Base-by-base conservation (phyloP, 2,329 filamentous ascomycete genomes). In the Thielaviopsis ethacetica region DNA sequence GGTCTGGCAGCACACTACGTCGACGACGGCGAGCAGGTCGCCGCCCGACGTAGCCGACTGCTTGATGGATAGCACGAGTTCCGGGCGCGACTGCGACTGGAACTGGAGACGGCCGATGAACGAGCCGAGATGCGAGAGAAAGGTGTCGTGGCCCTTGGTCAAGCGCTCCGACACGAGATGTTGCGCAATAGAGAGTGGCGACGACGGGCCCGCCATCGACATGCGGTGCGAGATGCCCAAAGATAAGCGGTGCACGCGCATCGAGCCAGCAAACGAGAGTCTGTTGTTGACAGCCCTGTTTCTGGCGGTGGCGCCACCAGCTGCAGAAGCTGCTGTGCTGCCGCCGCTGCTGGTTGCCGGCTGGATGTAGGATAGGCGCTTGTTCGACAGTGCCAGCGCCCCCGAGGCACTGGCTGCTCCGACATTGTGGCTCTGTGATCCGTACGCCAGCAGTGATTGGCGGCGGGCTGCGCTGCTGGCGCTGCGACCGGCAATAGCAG, bases 71-170 rank as follows among this genome's bases (percentile, higher is more conserved):
- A 84, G 73, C 34, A 90, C 82, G 54, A 97, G 77, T 68, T 95
- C 90, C 1, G 86, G 82, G 9, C 89, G 85, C 7, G 90, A 93
- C 62, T 93, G 85, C n/a, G 91, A 93, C 68, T 96, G 90, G 62
- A 96, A 76, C 70, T 96, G 89, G 59, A 96, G 78, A 44, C 82
- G 78, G 17, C 93, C 93, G 68, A 97, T 91, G 69, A 97, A 95
- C 4, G 89, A 94, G 56, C 88, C 91, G 56, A 98, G 81, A 67
- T 91, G 86, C 6, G 91, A 93, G 57, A 98, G 75, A 67, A 97
- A 95, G 7, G 81, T 82, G 71, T 97, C 91, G 72, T 96, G 90
- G 56, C 84, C 86, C 55, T 80, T 76, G 66, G 83, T 86, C 54
- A 97, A 79, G 64, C 84, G 84, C 69, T 91, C 86, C 1, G 91